Conservation (phyloP, 306 rosid genomes). For the Bauhinia variegata region DNA sequence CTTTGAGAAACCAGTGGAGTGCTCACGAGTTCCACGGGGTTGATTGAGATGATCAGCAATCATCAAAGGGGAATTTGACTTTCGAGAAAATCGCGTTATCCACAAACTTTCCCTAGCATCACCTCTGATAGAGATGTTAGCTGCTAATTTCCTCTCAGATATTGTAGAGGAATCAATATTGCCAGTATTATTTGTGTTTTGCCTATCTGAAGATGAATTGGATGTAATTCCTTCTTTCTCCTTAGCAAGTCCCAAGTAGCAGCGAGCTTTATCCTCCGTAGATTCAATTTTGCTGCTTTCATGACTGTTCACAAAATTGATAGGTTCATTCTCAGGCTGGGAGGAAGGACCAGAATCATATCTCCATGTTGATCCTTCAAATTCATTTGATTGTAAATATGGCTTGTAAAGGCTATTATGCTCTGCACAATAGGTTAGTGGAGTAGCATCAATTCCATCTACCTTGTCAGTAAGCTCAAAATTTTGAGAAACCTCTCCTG, state of each 20-base stretch:
- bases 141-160: constrained; percentile 45
- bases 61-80: constrained; percentile 39
- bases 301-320: constrained; percentile 39
- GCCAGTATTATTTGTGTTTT: constrained; percentile 43
- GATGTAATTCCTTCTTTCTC: constrained; percentile 45
- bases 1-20: constrained; percentile 39
- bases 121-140: constrained; percentile 34
- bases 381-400: constrained; percentile 35
- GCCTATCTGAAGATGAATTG: constrained; percentile 49
- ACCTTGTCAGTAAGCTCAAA: constrained; percentile 42
- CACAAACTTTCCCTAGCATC: constrained; percentile 57
- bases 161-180: constrained; percentile 41
- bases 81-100: constrained; percentile 73
- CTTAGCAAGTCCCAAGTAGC: constrained; percentile 35
- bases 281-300: constrained; percentile 44
- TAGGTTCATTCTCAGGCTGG: constrained; percentile 47
- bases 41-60: constrained; percentile 35
- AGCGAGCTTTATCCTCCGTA: constrained; percentile 35
- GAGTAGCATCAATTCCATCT: constrained; percentile 52
- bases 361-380: constrained; percentile 41
- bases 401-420: constrained; percentile 34
- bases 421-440: constrained; percentile 52
- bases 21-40: constrained; percentile 40
- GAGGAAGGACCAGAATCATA: constrained; percentile 40
- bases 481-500: constrained; percentile 51